phyloP scores from a whole-genome alignment of 306 rosid genomes.

The Pueraria montana region DNA sequence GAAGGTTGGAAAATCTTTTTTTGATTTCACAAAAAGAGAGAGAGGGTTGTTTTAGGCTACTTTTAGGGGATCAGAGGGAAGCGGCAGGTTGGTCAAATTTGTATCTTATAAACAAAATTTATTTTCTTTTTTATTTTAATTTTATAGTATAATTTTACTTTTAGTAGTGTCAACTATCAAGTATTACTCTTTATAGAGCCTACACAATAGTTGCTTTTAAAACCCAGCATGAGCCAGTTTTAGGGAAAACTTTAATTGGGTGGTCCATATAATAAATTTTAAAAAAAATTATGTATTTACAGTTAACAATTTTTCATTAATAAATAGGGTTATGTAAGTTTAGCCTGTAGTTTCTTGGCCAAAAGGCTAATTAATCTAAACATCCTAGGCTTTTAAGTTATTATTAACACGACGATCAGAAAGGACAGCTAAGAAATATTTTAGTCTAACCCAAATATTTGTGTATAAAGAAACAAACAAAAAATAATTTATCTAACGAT shows the following conservation, averaged over 20 bases:
- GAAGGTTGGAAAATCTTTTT: neutral
- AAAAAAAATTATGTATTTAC: neutral
- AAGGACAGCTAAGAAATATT: conserved; percentile 40
- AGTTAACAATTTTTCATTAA: neutral
- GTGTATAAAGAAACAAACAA: neutral
- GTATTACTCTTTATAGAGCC: conserved; percentile 22
- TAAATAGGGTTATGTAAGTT: neutral
- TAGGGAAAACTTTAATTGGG: conserved; percentile 32
- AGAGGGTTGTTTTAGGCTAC: neutral
- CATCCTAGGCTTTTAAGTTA: conserved; percentile 43
- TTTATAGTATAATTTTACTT: neutral
- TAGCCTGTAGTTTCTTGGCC: neutral
- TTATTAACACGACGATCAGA: conserved; percentile 42
- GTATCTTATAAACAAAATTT: neutral
- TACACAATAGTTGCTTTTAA: conserved; percentile 14
- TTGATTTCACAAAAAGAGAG: neutral
- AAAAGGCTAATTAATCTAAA: conserved; percentile 39
- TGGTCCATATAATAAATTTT: conserved; percentile 20
- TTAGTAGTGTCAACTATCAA: conserved; percentile 25
- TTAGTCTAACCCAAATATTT: conserved; percentile 30
- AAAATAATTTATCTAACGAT: conserved; percentile 8
- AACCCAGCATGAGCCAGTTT: conserved; percentile 23
- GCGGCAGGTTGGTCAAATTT: conserved; percentile 31
- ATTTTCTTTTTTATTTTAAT: neutral
- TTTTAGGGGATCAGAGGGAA: conserved; percentile 14